These are phyloP conservation scores for Iberis pinnata DNA, from an alignment of 345 rosid genomes.

Conservation along the genomic window DNA sequence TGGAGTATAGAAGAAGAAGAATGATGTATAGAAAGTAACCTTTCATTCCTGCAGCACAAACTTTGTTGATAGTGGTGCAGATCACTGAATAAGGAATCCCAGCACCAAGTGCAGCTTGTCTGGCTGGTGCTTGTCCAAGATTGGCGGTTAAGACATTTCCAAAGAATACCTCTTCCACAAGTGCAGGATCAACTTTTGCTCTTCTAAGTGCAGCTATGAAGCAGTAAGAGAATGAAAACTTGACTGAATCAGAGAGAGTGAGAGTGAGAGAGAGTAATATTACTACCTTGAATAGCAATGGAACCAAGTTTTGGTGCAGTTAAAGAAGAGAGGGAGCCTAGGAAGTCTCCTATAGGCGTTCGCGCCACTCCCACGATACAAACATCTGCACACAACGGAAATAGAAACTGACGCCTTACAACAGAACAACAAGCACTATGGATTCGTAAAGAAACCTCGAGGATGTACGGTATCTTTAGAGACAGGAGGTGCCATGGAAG, in stretches of 20 bases:
- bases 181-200: constrained; percentile 79
- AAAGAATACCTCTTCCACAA: constrained; percentile 84
- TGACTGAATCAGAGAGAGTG: too few species aligned
- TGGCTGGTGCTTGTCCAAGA: constrained; percentile 98
- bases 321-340: constrained; percentile 73
- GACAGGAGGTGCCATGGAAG: too few species aligned
- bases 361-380: constrained; percentile 97
- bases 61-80: constrained; percentile 92
- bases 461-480: too few species aligned
- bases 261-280: too few species aligned
- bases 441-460: too few species aligned
- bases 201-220: constrained; percentile 81
- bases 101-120: constrained; percentile 96
- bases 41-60: constrained; percentile 99
- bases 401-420: too few species aligned
- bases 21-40: constrained; percentile 34
- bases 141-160: constrained; percentile 96
- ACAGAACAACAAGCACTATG: too few species aligned
- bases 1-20: background rate
- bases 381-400: too few species aligned
- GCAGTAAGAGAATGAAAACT: too few species aligned
- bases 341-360: constrained; percentile 94
- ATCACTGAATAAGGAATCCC: constrained; percentile 82
- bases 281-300: constrained; percentile 76
- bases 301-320: constrained; percentile 97